Evolutionary conservation across 371 early-diverging fungal genomes (phyloP), one percentile per base, ranked within the genome.

Genomic region (Syncephalis fuscata): DNA sequence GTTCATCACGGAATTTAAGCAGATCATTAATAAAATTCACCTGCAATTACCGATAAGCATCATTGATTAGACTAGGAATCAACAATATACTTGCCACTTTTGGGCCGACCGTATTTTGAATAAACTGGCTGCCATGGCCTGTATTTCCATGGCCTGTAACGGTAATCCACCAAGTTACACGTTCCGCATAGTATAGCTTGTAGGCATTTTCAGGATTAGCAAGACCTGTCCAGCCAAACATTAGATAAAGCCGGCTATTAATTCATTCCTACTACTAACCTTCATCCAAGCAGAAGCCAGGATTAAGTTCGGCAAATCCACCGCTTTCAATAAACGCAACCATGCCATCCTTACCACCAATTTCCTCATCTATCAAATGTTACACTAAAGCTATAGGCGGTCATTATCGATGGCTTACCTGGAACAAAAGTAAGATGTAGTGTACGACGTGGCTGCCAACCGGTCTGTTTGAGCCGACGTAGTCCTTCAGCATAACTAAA

Each of bases 301-400:
- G 67, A 43, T 83, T 80, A 23, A 88, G 66, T 8, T 56, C 56
- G 45, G 59, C 58, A 59, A 82, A 88, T 50, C 68, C 70, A 16
- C 61, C 57, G n/a, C 68, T 70, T 45, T 74, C 61, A 24, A 78
- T 66, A 22, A 78, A 75, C 27, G 45, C 38, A 48, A 63, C 58
- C 85, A 85, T 82, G 25, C 88, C 88, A 50, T 80, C 81, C 1
- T 52, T 43, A 10, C 87, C 82, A 49, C 80, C 85, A 46, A 85
- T 75, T 56, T 88, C 88, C 61, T 88, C 88, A 54, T 87, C 87
- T 55, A 37, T 32, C 4, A 32, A 32, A 4, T 32, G 11, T 4
- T 7, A 32, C 11, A 32, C 7, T 32, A 4, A 7, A 7, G 27
- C 19, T 47, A 48, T 23, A 3, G n/a, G 25, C n/a, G 17, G 22